Evolutionary conservation across 805 yeast species (phyloP), one percentile per base, ranked within the genome.

Genomic region (Naumovozyma dairenensis): DNA sequence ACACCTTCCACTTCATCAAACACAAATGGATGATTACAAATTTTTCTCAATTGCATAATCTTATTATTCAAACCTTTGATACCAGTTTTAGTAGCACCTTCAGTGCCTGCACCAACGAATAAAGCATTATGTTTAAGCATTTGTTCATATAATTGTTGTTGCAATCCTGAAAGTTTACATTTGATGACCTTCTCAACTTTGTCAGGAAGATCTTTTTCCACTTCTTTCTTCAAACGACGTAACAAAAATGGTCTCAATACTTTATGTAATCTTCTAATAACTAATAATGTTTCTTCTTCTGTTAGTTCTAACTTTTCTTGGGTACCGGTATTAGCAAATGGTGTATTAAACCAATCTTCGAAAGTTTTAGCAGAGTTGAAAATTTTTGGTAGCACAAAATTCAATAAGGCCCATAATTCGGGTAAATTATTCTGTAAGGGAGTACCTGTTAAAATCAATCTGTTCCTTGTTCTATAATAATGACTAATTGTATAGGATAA

Each of bases 311-410:
- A 67, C 55, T 79, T 79, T 47, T 82, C 93, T 55, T 80, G 89
- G 12, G 77, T 66, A 37, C 93, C 93, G 13, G 92, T 77, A 43
- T 80, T 81, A 4, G 87, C 89, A 60, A 82, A 82, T 5, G 93
- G 93, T 0, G 93, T 82, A 50, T 82, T 82, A 53, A 82, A 82
- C 93, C 94, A 82, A 52, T 82, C 93, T 51, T 82, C 92, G 51
- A 82, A 82, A 6, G 89, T 77, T 51, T 82, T 80, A 8, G 80
- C 92, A 22, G 92, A 81, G 51, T 81, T 82, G 68, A 82, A 82
- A 55, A 82, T 78, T 49, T 80, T 79, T 6, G 94, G 94, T 41
- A 82, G 67, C 15, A 80, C 89, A 48, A 82, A 82, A 54, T 82
- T 82, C 48, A 82, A 62, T 42, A 82, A 65, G 0, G 93, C 89